These are phyloP conservation scores for Carex scoparia DNA, from an alignment of 176 grass and related monocot species.

Conservation along the genomic window DNA sequence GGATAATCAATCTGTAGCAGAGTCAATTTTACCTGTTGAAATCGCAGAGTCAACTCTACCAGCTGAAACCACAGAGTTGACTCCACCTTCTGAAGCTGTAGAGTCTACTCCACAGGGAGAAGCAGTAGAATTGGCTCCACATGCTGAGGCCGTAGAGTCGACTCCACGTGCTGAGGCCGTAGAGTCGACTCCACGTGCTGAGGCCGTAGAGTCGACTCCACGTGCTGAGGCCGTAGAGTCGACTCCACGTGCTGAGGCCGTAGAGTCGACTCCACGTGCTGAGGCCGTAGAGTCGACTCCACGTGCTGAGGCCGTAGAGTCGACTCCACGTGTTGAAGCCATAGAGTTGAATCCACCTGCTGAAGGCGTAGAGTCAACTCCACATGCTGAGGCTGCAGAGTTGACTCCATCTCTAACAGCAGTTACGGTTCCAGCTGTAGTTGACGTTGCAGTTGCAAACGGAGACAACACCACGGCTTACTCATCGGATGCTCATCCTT, in stretches of 20 bases:
- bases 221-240: neutral
- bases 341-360: neutral
- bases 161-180: neutral
- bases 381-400: neutral
- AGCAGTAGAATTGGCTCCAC: neutral
- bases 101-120: neutral
- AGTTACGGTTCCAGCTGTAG: neutral
- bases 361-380: neutral
- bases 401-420: neutral
- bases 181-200: neutral
- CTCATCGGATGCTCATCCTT: slow-evolving; percentile 1
- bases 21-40: neutral
- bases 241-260: neutral
- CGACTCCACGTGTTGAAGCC: neutral
- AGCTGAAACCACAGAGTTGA: neutral
- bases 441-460: neutral
- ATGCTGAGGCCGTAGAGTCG: neutral
- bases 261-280: neutral
- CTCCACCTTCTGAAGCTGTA: neutral
- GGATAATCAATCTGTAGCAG: neutral
- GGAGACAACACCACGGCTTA: neutral
- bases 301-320: neutral
- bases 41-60: neutral
- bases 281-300: neutral
- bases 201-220: neutral